Percentiles rank a stretch among this genome's conserved stretches.
Evolutionary conservation across 345 rosid genomes (phyloP).

Genomic region (Ailanthus altissimus): DNA sequence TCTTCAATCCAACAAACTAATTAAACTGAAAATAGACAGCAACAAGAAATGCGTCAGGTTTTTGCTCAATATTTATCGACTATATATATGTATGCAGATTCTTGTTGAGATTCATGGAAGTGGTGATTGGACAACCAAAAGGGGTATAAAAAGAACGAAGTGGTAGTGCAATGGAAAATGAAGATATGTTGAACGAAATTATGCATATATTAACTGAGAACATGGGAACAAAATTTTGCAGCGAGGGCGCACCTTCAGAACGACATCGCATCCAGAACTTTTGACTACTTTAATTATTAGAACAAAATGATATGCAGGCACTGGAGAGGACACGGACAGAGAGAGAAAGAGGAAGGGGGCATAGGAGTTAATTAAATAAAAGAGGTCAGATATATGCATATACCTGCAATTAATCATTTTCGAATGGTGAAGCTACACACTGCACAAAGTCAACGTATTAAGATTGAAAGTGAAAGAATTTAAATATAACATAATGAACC

Average conservation of each 20-base stretch:
- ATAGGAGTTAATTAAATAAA: too few relatives aligned
- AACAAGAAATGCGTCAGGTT: neutral
- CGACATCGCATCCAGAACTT: neutral
- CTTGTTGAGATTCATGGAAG: neutral
- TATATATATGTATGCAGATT: neutral
- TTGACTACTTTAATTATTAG: too few relatives aligned
- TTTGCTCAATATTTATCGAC: neutral
- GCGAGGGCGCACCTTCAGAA: neutral
- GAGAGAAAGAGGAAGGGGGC: too few relatives aligned
- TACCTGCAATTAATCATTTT: neutral
- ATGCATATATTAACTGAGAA: neutral
- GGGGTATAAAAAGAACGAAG: too few relatives aligned
- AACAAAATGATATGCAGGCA: neutral
- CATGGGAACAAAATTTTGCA: too few relatives aligned
- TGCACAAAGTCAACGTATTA: neutral
- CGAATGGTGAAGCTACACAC: neutral
- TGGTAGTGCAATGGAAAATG: neutral
- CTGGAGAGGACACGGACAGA: neutral
- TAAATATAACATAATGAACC: neutral
- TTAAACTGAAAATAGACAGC: too few relatives aligned
- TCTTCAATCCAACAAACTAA: neutral
- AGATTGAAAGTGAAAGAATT: constrained; percentile 2
- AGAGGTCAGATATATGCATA: too few relatives aligned
- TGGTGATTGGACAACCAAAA: too few relatives aligned
- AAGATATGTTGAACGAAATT: neutral